Evolutionary conservation across 2,329 filamentous ascomycete species (phyloP).

Genomic region (Diaporthe vaccinii): DNA sequence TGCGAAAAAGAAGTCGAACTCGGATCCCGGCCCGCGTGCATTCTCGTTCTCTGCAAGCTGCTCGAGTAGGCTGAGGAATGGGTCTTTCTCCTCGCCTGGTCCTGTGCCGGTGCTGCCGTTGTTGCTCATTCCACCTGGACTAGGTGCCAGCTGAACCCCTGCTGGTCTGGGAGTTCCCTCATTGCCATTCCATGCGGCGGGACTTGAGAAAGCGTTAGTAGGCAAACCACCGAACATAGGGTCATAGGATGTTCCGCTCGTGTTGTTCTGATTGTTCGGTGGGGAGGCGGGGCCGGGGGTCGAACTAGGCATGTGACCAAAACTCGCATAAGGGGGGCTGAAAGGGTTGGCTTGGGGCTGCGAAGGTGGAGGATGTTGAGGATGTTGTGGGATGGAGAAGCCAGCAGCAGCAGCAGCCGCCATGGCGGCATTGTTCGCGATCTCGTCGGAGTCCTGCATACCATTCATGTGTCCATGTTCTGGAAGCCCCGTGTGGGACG

Average conservation of each 20-base stretch:
- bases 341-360: slow-evolving; percentile 53
- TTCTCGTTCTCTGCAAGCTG: slow-evolving; percentile 88
- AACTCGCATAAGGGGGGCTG: slow-evolving; percentile 53
- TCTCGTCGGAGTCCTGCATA: slow-evolving; percentile 53
- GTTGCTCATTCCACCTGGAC: slow-evolving; percentile 64
- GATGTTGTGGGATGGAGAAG: slow-evolving; percentile 50
- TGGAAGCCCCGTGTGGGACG: slow-evolving; percentile 37
- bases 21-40: slow-evolving; percentile 75
- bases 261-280: slow-evolving; percentile 49
- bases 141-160: slow-evolving; percentile 49
- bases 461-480: slow-evolving; percentile 51
- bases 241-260: slow-evolving; percentile 60
- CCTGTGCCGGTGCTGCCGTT: slow-evolving; percentile 61
- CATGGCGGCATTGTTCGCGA: slow-evolving; percentile 51
- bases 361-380: slow-evolving; percentile 42
- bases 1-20: slow-evolving; percentile 82
- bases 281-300: slow-evolving; percentile 47
- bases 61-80: slow-evolving; percentile 83
- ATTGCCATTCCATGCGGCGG: slow-evolving; percentile 64
- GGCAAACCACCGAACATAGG: slow-evolving; percentile 71
- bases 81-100: slow-evolving; percentile 78
- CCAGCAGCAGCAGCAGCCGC: slow-evolving; percentile 54
- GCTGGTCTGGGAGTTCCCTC: slow-evolving; percentile 41
- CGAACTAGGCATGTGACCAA: slow-evolving; percentile 52
- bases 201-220: slow-evolving; percentile 66